Evolutionary conservation across 1,139 yeast genomes (phyloP).

Genomic region (Suzukiozyma palmioleophila): DNA sequence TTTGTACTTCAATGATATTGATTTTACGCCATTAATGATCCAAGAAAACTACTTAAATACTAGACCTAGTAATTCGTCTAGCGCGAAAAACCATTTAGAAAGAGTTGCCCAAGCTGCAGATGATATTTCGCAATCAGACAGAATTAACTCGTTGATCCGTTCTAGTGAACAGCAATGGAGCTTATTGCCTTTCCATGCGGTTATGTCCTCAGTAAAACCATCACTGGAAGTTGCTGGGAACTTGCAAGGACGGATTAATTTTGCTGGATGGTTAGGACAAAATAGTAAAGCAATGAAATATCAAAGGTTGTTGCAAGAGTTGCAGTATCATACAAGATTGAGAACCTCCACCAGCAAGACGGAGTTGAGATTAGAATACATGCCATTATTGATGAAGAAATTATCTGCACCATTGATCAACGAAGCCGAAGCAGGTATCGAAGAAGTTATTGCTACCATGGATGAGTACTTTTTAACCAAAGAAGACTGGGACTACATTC

Average conservation of each 20-base stretch:
- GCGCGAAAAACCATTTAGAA: conserved; percentile 48
- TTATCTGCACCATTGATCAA: conserved; percentile 53
- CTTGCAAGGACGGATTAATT: conserved; percentile 64
- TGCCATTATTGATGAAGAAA: conserved; percentile 57
- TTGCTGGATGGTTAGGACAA: conserved; percentile 88
- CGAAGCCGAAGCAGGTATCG: conserved; percentile 56
- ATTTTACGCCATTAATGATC: conserved; percentile 90
- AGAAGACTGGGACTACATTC: conserved; percentile 86
- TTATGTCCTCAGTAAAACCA: conserved; percentile 83
- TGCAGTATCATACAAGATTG: conserved; percentile 83
- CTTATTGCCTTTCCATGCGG: conserved; percentile 86
- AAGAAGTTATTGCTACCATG: conserved; percentile 60
- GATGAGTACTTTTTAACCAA: conserved; percentile 81
- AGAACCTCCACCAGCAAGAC: conserved; percentile 71
- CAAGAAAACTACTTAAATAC: conserved; percentile 87
- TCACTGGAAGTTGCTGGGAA: conserved; percentile 73
- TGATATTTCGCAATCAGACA: conserved; percentile 75
- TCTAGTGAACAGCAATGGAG: conserved; percentile 97
- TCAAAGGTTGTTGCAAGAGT: conserved; percentile 73
- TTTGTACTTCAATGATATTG: conserved; percentile 90
- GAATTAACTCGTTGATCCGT: conserved; percentile 75
- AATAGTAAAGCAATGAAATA: conserved; percentile 81
- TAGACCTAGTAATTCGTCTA: conserved; percentile 44
- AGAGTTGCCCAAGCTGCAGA: conserved; percentile 79
- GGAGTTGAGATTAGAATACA: conserved; percentile 74